Conservation (phyloP, 805 yeast species). For the Zygoascus tannicola region DNA sequence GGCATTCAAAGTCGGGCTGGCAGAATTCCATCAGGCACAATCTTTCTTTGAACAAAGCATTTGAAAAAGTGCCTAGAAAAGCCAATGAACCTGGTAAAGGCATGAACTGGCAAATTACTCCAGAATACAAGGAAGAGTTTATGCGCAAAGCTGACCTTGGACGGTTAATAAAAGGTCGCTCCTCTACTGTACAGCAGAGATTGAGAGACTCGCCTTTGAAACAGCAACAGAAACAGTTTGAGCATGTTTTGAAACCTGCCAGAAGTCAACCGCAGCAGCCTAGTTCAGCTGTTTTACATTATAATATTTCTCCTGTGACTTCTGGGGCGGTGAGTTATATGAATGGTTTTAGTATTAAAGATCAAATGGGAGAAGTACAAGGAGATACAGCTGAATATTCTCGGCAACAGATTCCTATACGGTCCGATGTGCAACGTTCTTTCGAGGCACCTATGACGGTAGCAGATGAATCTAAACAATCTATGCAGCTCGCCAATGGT, state of each 20-base stretch:
- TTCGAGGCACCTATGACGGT: background rate
- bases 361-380: background rate
- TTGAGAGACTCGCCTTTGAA: conserved; percentile 8
- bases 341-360: too few relatives aligned
- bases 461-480: background rate
- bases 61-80: conserved; percentile 91
- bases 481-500: conserved; percentile 10
- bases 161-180: conserved; percentile 12
- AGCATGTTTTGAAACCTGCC: conserved; percentile 9
- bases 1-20: conserved; percentile 94
- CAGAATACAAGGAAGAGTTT: conserved; percentile 74
- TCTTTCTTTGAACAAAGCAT: conserved; percentile 88
- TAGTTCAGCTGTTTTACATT: background rate
- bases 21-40: conserved; percentile 96
- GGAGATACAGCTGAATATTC: background rate
- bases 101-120: conserved; percentile 97
- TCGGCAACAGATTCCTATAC: background rate
- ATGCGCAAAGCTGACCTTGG: conserved; percentile 72
- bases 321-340: background rate
- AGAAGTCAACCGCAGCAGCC: conserved; percentile 6
- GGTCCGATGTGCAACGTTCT: background rate
- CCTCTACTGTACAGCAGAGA: background rate
- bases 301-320: background rate
- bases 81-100: conserved; percentile 98
- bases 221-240: conserved; percentile 4